phyloP scores from a whole-genome alignment of 768 basidiomycete genomes.

The Serendipita sp. region DNA sequence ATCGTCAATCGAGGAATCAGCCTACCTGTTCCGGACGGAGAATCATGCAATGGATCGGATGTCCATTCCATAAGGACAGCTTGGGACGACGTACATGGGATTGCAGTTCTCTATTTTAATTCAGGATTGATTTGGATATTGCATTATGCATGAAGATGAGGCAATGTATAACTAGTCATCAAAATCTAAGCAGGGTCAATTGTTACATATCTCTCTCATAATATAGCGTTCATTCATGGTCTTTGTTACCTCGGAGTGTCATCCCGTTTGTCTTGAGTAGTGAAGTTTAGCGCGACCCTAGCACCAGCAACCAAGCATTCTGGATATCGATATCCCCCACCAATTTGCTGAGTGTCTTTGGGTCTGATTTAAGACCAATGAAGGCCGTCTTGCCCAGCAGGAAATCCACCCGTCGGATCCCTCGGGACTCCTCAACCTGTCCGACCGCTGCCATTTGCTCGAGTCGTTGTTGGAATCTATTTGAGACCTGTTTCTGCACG shows the following conservation, averaged over 20 bases:
- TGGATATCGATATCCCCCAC: conserved; percentile 1
- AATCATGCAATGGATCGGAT: neutral
- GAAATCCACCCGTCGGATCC: conserved; percentile 41
- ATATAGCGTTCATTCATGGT: too few relatives aligned
- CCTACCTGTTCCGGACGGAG: neutral
- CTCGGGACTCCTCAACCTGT: conserved; percentile 19
- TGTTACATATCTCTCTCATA: too few relatives aligned
- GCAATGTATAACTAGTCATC: too few relatives aligned
- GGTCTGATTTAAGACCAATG: conserved; percentile 19
- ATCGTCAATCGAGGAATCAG: neutral
- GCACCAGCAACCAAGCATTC: neutral
- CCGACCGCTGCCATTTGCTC: conserved; percentile 15
- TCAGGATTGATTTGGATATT: neutral
- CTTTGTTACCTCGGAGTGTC: too few relatives aligned
- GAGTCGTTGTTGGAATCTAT: neutral
- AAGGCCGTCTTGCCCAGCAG: conserved; percentile 38
- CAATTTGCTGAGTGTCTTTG: neutral
- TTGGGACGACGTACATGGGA: neutral
- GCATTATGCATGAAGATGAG: neutral
- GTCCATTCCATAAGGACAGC: neutral
- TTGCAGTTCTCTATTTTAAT: neutral
- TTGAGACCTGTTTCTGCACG: neutral
- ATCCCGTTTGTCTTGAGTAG: too few relatives aligned
- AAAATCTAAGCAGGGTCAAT: too few relatives aligned
- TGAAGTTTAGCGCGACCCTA: neutral